Evolutionary conservation across 1,284 basidiomycete species (phyloP).

Genomic region (Papiliotrema terrestris): DNA sequence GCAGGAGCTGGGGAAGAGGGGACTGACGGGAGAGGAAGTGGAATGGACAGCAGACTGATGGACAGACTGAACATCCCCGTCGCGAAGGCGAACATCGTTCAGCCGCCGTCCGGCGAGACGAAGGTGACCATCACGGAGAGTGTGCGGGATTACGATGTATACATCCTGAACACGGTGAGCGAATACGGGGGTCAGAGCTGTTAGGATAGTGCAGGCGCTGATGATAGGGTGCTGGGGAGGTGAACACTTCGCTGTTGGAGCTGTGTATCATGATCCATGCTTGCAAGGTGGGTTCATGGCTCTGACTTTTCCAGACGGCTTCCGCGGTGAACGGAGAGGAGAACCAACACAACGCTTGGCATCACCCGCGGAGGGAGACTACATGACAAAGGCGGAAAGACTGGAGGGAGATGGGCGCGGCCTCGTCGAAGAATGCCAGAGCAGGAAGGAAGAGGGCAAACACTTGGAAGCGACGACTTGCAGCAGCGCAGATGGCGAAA

Average conservation of each 20-base stretch:
- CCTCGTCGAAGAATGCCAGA: too few relatives aligned
- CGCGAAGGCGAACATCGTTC: slow-evolving; percentile 76
- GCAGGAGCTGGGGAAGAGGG: too few relatives aligned
- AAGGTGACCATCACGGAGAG: slow-evolving; percentile 90
- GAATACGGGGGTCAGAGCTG: too few relatives aligned
- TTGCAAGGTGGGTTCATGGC: slow-evolving; percentile 62
- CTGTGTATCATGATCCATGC: slow-evolving; percentile 99
- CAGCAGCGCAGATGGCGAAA: too few relatives aligned
- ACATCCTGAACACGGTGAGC: slow-evolving; percentile 86
- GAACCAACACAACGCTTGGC: too few relatives aligned
- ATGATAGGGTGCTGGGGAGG: slow-evolving; percentile 46
- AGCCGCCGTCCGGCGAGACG: slow-evolving; percentile 89
- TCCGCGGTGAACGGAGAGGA: too few relatives aligned
- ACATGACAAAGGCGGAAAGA: too few relatives aligned
- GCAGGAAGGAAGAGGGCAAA: too few relatives aligned
- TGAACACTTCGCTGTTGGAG: slow-evolving; percentile 91
- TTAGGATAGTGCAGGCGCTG: neutral
- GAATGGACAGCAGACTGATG: neutral
- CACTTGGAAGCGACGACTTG: too few relatives aligned
- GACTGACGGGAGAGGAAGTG: too few relatives aligned
- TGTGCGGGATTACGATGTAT: slow-evolving; percentile 97
- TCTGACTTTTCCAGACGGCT: neutral
- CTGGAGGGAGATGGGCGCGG: too few relatives aligned
- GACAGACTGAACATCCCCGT: slow-evolving; percentile 75
- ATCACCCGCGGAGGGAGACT: too few relatives aligned